phyloP scores from a whole-genome alignment of 352 stramenopile species.

The Globisporangium alternatum region DNA sequence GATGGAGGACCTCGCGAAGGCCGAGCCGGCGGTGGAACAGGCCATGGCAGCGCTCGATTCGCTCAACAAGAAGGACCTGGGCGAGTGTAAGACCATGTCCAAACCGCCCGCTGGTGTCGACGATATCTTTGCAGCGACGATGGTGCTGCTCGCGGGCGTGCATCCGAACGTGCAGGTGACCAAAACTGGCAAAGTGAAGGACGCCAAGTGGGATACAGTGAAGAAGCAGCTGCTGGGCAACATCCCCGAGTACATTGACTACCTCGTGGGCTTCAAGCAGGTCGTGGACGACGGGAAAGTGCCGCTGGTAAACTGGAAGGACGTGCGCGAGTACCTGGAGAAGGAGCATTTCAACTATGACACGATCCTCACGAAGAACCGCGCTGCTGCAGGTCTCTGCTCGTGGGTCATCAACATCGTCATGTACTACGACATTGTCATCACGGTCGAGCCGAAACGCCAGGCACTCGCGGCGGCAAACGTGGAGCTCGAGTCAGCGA shows the following conservation, averaged over 20 bases:
- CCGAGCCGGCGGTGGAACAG: conserved; percentile 92
- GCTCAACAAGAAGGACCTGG: conserved; percentile 96
- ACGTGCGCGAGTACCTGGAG: conserved; percentile 91
- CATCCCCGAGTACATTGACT: conserved; percentile 95
- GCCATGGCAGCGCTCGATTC: conserved; percentile 96
- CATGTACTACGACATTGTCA: conserved; percentile 96
- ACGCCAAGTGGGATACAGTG: conserved; percentile 92
- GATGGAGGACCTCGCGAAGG: conserved; percentile 91
- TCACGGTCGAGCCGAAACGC: conserved; percentile 94
- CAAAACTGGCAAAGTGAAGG: conserved; percentile 95
- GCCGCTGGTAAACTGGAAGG: conserved; percentile 91
- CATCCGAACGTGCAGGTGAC: conserved; percentile 92
- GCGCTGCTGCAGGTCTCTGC: conserved; percentile 90
- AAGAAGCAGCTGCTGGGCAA: conserved; percentile 95
- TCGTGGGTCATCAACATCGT: conserved; percentile 97
- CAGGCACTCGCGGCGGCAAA: conserved; percentile 91
- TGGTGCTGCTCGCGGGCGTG: conserved; percentile 93
- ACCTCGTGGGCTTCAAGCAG: conserved; percentile 92
- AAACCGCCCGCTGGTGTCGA: conserved; percentile 93
- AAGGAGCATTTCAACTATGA: conserved; percentile 96
- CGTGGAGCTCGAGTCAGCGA: conserved; percentile 88
- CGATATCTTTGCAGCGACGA: conserved; percentile 92
- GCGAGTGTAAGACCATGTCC: conserved; percentile 96
- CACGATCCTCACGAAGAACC: conserved; percentile 94
- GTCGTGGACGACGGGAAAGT: conserved; percentile 93